Evolutionary conservation across 2,329 filamentous ascomycete species (phyloP), one percentile per base, ranked within the genome.

Genomic region (Epicoccum sorghinum): DNA sequence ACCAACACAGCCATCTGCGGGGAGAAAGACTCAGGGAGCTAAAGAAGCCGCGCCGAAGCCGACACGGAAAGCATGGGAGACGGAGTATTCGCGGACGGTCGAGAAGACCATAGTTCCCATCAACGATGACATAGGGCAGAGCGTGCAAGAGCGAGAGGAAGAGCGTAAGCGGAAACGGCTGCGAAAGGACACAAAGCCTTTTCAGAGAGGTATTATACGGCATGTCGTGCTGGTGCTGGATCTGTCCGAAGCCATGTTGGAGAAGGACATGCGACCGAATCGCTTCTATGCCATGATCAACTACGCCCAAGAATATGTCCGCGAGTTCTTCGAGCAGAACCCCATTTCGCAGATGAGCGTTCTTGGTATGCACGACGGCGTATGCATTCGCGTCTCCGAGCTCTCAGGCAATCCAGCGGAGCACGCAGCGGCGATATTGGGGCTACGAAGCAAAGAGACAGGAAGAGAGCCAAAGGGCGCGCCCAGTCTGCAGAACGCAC

Each of bases 321-420:
- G 88, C 55, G 93, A 97, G 74, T 99, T 91, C 77, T 99, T 98
- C 71, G 95, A 98, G 76, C 95, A 99, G 76, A 99, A 99, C 68
- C 95, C 95, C 9, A 98, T 99, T 62, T 96, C 92, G 8, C 95
- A 99, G 77, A 84, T 99, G 52, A 93, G 90, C 23, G 89, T 99
- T 27, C 81, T 99, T 35, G 93, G 90, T 45, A 96, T 98, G 90
- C 86, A 90, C 58, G 95, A 98, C 72, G 95, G 95, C 13, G 81
- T 98, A 13, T 93, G 93, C 2, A 81, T 96, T 23, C 82, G 90
- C 35, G 85, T 99, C 59, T 95, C 89, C 70, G 91, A 96, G 69
- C 88, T 98, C 80, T 89, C 89, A 50, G 95, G 95, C 8, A 97
- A 97, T 70, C 92, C 93, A 3, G 88, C 88, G 7, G 91, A 96